Conservation (phyloP, 805 yeast species). For the Kuraishia cidri region DNA sequence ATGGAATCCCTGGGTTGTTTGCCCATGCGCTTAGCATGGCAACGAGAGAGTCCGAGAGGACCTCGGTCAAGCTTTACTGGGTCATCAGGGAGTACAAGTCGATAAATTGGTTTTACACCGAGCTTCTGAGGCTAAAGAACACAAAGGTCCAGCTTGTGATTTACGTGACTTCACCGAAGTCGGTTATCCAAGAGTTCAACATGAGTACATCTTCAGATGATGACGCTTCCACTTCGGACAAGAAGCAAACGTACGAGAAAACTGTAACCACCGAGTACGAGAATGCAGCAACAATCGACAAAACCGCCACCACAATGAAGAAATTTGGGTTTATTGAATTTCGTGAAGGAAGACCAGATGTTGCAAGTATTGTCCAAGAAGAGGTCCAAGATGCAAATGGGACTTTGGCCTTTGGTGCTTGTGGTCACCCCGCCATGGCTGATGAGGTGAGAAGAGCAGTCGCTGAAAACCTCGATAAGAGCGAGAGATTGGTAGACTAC, state of each 20-base stretch:
- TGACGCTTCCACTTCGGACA: no score
- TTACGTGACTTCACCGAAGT: constrained; percentile 12
- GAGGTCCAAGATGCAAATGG: constrained; percentile 26
- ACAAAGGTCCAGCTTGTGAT: constrained; percentile 22
- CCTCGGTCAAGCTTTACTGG: constrained; percentile 51
- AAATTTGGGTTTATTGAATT: constrained; percentile 28
- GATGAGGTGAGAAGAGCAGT: constrained; percentile 29
- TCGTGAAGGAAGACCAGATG: constrained; percentile 34
- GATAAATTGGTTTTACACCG: constrained; percentile 40
- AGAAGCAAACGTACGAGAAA: no score
- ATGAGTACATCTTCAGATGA: background rate
- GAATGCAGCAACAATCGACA: background rate
- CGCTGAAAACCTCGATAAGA: constrained; percentile 7
- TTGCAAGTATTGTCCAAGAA: constrained; percentile 20
- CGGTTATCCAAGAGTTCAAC: background rate
- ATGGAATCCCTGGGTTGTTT: constrained; percentile 56
- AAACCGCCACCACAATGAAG: background rate
- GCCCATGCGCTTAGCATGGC: constrained; percentile 22
- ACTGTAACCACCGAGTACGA: no score
- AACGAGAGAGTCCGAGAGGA: constrained; percentile 15
- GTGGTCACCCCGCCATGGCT: constrained; percentile 38
- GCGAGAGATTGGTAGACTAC: constrained; percentile 15
- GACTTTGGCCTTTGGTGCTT: constrained; percentile 34
- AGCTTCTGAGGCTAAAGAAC: constrained; percentile 22
- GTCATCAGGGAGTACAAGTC: constrained; percentile 43